Evolutionary conservation across 441 rosid genomes (phyloP), one percentile per base, ranked within the genome.

Genomic region (Jatropha multifida): DNA sequence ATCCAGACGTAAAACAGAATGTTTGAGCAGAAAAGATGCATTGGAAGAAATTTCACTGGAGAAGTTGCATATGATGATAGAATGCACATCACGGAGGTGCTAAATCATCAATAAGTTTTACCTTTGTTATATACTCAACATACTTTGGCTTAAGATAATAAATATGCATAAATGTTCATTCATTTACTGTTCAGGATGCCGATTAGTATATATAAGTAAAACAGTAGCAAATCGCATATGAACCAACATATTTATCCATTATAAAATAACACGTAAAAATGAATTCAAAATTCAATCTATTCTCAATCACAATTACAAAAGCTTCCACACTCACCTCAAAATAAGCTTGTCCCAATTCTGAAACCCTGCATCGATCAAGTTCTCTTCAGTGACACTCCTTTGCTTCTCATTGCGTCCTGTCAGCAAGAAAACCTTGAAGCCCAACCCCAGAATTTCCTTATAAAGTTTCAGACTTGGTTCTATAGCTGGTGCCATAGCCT

Each of bases 341-440:
- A 95, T 88, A 73, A 95, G 98, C 82, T 83, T 92, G 78, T 95
- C 93, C 99, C 97, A 95, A 18, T 83, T 83, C 76, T 60, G 87
- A 69, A 92, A 87, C 72, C 99, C 98, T 0, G 90, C 97, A 71
- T 80, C 83, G 62, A 79, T 83, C 82, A 95, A 83, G 80, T 92
- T 95, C 59, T 88, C 84, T 60, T 87, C 85, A 2, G 99, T 95
- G 69, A 84, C 82, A 69, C 75, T 77, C 80, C 92, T 85, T 27
- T 85, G 92, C 41, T 69, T 68, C 83, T 95, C 99, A 61, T 85
- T 82, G 41, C 99, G 88, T 74, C 98, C 98, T 0, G 98, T 93
- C 71, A 95, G 88, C 83, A 91, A 82, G 84, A 95, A 86, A 73
- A 91, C 85, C 88, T 92, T 90, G 79, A 90, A 88, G 2, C 99